Base-by-base conservation (phyloP, 176 grass and related monocot genomes). In the Rhynchospora pubera region DNA sequence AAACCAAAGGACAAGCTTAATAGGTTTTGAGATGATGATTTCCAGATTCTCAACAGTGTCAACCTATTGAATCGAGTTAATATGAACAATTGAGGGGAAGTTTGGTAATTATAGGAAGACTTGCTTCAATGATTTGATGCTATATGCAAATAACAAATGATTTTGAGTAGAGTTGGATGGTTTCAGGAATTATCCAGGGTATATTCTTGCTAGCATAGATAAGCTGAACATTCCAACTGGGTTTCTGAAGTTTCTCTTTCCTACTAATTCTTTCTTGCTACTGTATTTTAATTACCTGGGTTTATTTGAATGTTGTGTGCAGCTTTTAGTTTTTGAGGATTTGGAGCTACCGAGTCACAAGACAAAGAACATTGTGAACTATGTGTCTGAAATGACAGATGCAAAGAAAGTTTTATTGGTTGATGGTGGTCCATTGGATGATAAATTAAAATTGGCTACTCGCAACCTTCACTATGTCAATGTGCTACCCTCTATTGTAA, bases 401-500 rank as follows among this genome's bases (percentile, higher is more conserved):
- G 85, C 80, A 6, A 94, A 94, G 86, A 99, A 95, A 79, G 82
- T 99, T 83, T 79, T 99, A 51, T 90, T 91, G 84, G 92, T 99
- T 12, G 92, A 93, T 84, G 91, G 92, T 61, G 87, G 91, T 3
- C 78, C 85, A 15, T 84, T 93, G 3, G 90, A 98, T 80, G 85
- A 91, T 65, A 94, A 85, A 79, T 62, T 98, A 63, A 93, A 91
- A 79, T 70, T 95, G 68, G 92, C 92, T 18, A 93, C 96, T 77
- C 84, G 90, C 84, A 94, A 98, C 45, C 87, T 98, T 48, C 92
- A 90, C 74, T 98, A 90, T 12, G 89, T 98, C 57, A 95, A 95
- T 77, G 87, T 94, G 7, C 79, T 98, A 53, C 96, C 96, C 23
- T 82, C 87, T 24, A 91, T 94, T 87, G 92, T 91, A 89, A 98